Conservation (phyloP, 2,329 filamentous ascomycete species). For the Cryphonectria naterciae region DNA sequence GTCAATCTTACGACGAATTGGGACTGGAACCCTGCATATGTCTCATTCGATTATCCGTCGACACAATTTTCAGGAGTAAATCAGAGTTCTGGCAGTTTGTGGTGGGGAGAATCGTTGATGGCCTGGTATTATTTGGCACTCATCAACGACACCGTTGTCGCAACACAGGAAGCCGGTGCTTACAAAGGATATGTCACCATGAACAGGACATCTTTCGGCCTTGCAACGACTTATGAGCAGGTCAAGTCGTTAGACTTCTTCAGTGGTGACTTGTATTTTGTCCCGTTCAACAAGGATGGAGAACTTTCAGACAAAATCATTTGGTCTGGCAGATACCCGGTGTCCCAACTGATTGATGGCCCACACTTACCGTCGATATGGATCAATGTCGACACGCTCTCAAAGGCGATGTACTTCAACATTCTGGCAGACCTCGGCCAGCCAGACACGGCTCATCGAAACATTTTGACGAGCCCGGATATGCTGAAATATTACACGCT, state of each 20-base stretch:
- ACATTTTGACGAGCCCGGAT: background rate
- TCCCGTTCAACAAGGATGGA: background rate
- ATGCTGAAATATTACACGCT: background rate
- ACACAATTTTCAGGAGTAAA: background rate
- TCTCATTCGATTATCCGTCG: too few species aligned
- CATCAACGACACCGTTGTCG: background rate
- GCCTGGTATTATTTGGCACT: background rate
- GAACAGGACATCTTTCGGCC: background rate
- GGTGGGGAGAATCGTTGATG: background rate
- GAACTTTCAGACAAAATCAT: too few species aligned
- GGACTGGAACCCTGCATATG: too few species aligned
- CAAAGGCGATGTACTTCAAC: background rate
- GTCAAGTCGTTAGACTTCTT: background rate
- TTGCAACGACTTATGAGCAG: background rate
- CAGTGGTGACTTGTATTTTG: background rate
- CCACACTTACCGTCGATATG: background rate
- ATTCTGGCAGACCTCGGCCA: background rate
- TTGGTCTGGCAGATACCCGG: too few species aligned
- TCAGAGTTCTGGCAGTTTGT: background rate
- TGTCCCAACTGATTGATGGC: background rate
- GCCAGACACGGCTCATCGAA: background rate
- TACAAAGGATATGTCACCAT: background rate
- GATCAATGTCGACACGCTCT: background rate
- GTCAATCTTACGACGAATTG: too few species aligned
- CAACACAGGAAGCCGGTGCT: background rate